Evolutionary conservation across 306 rosid species (phyloP), one percentile per base, ranked within the genome.

Genomic region (Begonia loranthoides): DNA sequence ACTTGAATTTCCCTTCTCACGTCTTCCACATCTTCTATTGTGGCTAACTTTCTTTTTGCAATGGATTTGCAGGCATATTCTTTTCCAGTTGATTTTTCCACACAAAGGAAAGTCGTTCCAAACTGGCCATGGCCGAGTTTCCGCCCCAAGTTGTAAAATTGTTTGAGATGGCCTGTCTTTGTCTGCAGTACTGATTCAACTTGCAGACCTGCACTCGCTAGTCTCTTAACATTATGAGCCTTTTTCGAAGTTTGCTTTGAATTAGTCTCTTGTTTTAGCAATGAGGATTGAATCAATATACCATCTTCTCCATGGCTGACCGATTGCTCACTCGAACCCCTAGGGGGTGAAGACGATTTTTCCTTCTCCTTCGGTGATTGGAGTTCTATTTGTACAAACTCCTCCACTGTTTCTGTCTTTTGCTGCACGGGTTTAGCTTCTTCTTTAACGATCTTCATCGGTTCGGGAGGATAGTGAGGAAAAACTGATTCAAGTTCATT

Each of bases 1-100:
- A 84, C 82, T 70, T 76, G 83, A 77, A 89, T 82, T 70, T 89
- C 97, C 73, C 83, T 84, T 73, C 93, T 79, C 66, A 89, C 95
- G 70, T 81, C 95, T 14, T 84, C 95, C 45, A 84, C 82, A 52
- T 89, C 97, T 9, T 82, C 95, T 0, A 49, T 50, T 0, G 78
- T 75, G 49, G 66, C 15, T 64, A 89, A 16, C 15, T 82, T 84
- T 71, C 87, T 75, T 68, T 89, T 89, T 1, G 83, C 69, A 39
- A 89, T 84, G 6, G 95, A 81, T 61, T 89, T 89, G 72, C 97
- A 84, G 6, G 97, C 97, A 56, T 77, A 84, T 61, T 75, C 72
- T 56, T 73, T 84, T 15, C 95, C 87, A 0, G 78, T 89, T 9
- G 50, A 41, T 52, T 73, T 84, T 75, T 84, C 97, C 22, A 70